These are phyloP conservation scores for Solanum lignicaule DNA, from an alignment of 257 asterid species.

Conservation along the genomic window DNA sequence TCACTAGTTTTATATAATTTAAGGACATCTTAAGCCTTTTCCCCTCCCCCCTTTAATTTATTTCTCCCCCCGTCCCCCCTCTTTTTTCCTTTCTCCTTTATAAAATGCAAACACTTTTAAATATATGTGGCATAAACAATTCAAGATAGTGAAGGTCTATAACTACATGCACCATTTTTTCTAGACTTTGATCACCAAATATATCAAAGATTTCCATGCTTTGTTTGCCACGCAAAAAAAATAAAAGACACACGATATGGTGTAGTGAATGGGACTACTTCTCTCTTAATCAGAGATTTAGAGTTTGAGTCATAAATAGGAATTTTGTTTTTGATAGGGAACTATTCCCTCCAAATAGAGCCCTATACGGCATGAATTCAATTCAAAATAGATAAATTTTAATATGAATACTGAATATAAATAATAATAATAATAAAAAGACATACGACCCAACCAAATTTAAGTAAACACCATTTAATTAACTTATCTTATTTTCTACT, in stretches of 20 bases:
- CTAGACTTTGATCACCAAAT: neutral
- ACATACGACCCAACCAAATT: neutral
- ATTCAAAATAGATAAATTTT: too few relatives aligned
- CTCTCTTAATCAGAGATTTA: accelerated
- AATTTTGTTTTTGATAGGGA: too few relatives aligned
- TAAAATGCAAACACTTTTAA: neutral
- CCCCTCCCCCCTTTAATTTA: neutral
- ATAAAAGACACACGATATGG: neutral
- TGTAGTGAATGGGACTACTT: too few relatives aligned
- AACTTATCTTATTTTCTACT: neutral
- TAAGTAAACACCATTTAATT: neutral
- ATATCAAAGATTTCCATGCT: neutral
- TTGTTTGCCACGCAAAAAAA: neutral
- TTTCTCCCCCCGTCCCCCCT: too few relatives aligned
- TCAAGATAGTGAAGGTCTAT: neutral
- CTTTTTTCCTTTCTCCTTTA: neutral
- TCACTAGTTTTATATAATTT: too few relatives aligned
- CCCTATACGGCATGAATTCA: too few relatives aligned
- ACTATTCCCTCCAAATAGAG: too few relatives aligned
- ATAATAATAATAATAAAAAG: too few relatives aligned
- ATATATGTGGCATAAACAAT: neutral
- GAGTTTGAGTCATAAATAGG: accelerated
- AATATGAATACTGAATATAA: too few relatives aligned
- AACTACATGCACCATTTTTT: neutral
- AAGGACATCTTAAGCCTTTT: neutral